Conservation (phyloP, 1,284 basidiomycete species). For the Ceratobasidium sp. region DNA sequence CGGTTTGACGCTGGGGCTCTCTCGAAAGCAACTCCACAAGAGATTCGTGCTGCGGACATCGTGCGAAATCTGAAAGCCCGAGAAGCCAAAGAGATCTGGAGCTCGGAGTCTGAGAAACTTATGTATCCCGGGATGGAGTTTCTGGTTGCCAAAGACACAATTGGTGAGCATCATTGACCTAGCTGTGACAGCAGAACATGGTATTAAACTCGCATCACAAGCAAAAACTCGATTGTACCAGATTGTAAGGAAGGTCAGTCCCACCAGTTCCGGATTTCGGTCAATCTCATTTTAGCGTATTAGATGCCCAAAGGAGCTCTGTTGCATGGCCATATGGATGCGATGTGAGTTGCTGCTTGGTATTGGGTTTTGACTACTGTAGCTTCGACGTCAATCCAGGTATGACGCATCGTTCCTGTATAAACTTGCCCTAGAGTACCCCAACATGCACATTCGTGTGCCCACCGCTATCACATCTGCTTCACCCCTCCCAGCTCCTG, state of each 20-base stretch:
- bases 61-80: slow-evolving; percentile 67
- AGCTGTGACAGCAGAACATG: slow-evolving; percentile 56
- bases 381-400: neutral
- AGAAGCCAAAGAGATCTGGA: slow-evolving; percentile 73
- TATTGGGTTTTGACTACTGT: neutral
- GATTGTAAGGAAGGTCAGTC: slow-evolving; percentile 68
- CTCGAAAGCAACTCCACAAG: slow-evolving; percentile 55
- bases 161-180: slow-evolving; percentile 8
- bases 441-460: slow-evolving; percentile 70
- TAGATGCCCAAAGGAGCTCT: slow-evolving; percentile 84
- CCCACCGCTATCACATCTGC: slow-evolving; percentile 60
- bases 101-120: slow-evolving; percentile 65
- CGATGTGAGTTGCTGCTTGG: slow-evolving; percentile 59
- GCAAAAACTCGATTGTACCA: slow-evolving; percentile 71
- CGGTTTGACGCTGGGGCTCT: slow-evolving; percentile 59
- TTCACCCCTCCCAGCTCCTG: slow-evolving; percentile 53
- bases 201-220: neutral
- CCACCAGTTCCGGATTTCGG: too few species aligned
- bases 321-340: slow-evolving; percentile 78
- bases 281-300: neutral
- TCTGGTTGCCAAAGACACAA: slow-evolving; percentile 65
- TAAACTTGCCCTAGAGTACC: slow-evolving; percentile 69
- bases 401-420: slow-evolving; percentile 70
- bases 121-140: slow-evolving; percentile 84
- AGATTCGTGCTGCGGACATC: slow-evolving; percentile 68